Evolutionary conservation across 2,329 filamentous ascomycete genomes (phyloP).

Genomic region (Epichloe sylvatica): DNA sequence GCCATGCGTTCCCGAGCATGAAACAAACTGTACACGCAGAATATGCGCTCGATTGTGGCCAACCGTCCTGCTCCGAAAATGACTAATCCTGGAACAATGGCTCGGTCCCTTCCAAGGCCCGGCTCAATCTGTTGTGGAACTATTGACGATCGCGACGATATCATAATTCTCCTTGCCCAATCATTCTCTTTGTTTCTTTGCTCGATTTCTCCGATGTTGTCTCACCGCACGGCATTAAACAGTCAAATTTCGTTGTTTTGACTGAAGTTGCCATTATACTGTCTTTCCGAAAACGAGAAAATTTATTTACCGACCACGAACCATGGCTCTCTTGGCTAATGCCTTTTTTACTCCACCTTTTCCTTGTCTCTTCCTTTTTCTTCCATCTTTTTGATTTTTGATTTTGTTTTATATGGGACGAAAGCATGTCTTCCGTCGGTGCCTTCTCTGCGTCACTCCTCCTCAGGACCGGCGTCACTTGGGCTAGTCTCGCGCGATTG

Average conservation of each 20-base stretch:
- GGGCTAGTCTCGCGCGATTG: neutral
- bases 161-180: neutral
- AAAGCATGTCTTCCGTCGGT: neutral
- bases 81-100: neutral
- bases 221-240: neutral
- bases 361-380: neutral
- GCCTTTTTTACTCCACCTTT: neutral
- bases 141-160: conserved; percentile 5
- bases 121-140: neutral
- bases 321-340: neutral
- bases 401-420: neutral
- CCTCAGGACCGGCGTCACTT: neutral
- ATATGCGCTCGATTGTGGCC: neutral
- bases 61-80: neutral
- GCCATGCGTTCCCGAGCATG: conserved; percentile 23
- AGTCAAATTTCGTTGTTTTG: neutral
- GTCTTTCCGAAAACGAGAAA: neutral
- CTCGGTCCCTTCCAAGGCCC: neutral
- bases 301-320: neutral
- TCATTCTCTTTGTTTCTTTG: neutral
- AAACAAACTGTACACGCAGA: conserved; percentile 1
- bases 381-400: neutral
- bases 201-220: neutral
- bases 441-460: neutral
- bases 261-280: neutral